phyloP scores from a whole-genome alignment of 2,329 filamentous ascomycete species.

The Colletotrichum viniferum region DNA sequence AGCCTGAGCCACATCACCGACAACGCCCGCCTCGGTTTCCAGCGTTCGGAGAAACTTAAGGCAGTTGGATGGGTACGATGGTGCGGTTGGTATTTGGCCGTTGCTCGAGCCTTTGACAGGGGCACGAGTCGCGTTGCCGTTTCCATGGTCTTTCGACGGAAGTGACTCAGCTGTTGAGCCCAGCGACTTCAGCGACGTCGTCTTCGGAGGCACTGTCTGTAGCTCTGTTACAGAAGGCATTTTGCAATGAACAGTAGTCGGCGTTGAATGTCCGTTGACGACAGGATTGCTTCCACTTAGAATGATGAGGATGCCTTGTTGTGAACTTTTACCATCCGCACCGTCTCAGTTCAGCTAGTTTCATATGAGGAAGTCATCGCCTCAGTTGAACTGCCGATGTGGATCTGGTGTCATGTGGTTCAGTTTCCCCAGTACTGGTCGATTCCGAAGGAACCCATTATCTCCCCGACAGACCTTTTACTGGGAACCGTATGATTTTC shows the following conservation, averaged over 20 bases:
- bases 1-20: neutral
- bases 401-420: neutral
- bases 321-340: neutral
- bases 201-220: neutral
- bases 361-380: neutral
- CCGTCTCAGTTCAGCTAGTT: neutral
- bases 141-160: neutral
- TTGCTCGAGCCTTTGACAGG: neutral
- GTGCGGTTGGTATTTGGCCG: neutral
- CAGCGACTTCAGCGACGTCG: neutral
- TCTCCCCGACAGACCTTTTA: neutral
- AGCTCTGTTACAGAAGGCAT: neutral
- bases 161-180: neutral
- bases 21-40: neutral
- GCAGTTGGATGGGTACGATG: conserved; percentile 17
- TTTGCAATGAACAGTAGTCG: neutral
- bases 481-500: neutral
- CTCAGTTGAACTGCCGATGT: neutral
- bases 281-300: neutral
- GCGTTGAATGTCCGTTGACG: neutral
- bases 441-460: neutral
- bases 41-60: conserved; percentile 5
- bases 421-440: neutral
- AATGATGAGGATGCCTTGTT: neutral
- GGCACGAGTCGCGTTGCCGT: neutral